These are phyloP conservation scores for Ustilago lituana DNA, from an alignment of 1,284 basidiomycete species.

Conservation along the genomic window DNA sequence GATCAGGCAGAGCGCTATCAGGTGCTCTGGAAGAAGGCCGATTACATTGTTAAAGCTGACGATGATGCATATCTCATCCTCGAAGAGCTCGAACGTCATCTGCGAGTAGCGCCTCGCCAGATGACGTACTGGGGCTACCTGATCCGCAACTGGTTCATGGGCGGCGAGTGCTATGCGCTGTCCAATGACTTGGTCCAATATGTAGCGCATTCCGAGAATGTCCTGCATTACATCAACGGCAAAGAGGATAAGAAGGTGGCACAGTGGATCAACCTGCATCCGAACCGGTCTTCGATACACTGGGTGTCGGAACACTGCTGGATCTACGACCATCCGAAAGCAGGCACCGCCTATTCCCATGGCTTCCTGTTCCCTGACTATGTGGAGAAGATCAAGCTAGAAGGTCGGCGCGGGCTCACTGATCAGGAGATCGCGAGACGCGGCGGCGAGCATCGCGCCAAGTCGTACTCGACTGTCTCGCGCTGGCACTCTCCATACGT, in stretches of 20 bases:
- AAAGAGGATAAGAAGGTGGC: constrained; percentile 94
- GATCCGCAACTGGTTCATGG: constrained; percentile 94
- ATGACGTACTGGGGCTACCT: constrained; percentile 72
- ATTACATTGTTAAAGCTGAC: constrained; percentile 67
- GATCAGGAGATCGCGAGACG: constrained; percentile 63
- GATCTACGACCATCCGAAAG: constrained; percentile 97
- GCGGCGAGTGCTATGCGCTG: constrained; percentile 90
- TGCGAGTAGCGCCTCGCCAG: constrained; percentile 60
- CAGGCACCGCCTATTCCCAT: constrained; percentile 87
- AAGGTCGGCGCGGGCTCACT: constrained; percentile 68
- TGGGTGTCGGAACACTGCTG: constrained; percentile 94
- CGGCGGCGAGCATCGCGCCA: constrained; percentile 69
- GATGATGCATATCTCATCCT: constrained; percentile 65
- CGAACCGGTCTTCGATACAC: constrained; percentile 79
- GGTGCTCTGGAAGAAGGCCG: constrained; percentile 64
- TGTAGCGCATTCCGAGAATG: constrained; percentile 78
- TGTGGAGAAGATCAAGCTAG: constrained; percentile 74
- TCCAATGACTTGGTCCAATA: constrained; percentile 91
- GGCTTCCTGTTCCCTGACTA: constrained; percentile 97
- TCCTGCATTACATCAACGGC: constrained; percentile 78
- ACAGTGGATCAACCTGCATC: constrained; percentile 91
- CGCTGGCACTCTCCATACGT: constrained; percentile 83
- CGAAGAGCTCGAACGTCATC: constrained; percentile 64
- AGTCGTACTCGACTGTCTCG: constrained; percentile 85
- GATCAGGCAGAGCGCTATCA: constrained; percentile 42